A percentile compares a stretch with the other conserved stretches of the same genome.
Evolutionary conservation across 2,329 filamentous ascomycete genomes (phyloP).

Genomic region (Trichoderma simmonsii): DNA sequence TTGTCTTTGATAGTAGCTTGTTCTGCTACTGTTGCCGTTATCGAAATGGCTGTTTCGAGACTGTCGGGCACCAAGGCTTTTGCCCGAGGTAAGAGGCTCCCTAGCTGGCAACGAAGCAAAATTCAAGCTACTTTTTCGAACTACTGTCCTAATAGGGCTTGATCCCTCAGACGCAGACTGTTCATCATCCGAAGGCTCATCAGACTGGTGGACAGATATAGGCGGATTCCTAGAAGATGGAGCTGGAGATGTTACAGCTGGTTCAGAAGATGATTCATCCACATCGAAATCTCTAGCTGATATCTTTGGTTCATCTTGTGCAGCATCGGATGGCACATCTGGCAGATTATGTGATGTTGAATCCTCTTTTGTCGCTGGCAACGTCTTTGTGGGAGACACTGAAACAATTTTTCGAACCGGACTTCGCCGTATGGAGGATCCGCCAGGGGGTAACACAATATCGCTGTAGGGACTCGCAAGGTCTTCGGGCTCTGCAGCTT

Average conservation of each 20-base stretch:
- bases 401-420: conserved; percentile 28
- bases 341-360: conserved; percentile 32
- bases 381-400: conserved; percentile 38
- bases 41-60: conserved; percentile 80
- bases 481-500: conserved; percentile 25
- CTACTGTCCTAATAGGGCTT: conserved; percentile 70
- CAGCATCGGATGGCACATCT: not conserved
- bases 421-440: conserved; percentile 23
- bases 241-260: not conserved
- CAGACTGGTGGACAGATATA: not conserved
- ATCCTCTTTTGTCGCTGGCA: conserved; percentile 46
- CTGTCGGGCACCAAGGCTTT: conserved; percentile 70
- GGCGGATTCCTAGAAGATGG: not conserved
- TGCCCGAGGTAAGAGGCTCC: conserved; percentile 80
- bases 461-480: conserved; percentile 24
- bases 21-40: conserved; percentile 60
- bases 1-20: conserved; percentile 69
- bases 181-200: conserved; percentile 31
- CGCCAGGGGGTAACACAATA: conserved; percentile 20
- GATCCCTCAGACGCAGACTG: conserved; percentile 66
- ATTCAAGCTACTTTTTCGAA: conserved; percentile 91
- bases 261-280: conserved; percentile 19
- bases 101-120: conserved; percentile 91
- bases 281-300: conserved; percentile 11
- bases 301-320: not conserved